Percentiles rank a stretch among this genome's conserved stretches.
Conservation (phyloP, 2,329 filamentous ascomycete genomes). For the Epichloe sibirici region DNA sequence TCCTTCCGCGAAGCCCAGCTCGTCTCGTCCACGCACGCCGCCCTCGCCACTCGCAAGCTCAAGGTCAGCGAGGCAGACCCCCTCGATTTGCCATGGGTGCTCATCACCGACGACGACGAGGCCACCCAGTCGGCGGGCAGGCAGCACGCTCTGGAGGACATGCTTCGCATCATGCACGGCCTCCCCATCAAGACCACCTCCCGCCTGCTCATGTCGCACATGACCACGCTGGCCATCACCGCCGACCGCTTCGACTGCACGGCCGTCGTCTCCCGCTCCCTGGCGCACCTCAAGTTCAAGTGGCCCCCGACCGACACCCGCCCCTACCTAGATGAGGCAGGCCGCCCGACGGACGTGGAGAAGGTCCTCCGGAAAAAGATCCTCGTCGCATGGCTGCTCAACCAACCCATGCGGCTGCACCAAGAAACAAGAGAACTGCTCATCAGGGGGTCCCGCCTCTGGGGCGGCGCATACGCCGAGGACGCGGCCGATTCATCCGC, state of each 20-base stretch:
- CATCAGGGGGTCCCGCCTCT: constrained; percentile 48
- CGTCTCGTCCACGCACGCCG: constrained; percentile 38
- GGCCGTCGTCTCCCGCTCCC: constrained; percentile 38
- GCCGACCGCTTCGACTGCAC: constrained; percentile 64
- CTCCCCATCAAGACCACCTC: constrained; percentile 25
- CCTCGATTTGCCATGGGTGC: constrained; percentile 47
- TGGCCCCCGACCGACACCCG: constrained; percentile 37
- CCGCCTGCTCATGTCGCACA: constrained; percentile 42
- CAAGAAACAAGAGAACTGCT: constrained; percentile 54
- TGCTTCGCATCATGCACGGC: constrained; percentile 54
- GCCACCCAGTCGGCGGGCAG: constrained; percentile 49
- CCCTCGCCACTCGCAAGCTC: constrained; percentile 34
- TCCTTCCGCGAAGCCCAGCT: constrained; percentile 50
- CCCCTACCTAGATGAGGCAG: constrained; percentile 23
- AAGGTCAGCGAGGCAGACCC: constrained; percentile 35
- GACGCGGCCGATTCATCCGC: constrained; percentile 19
- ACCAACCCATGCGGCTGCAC: constrained; percentile 47
- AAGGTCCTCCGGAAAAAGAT: constrained; percentile 59
- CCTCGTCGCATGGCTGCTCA: constrained; percentile 51
- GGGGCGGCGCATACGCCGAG: constrained; percentile 32
- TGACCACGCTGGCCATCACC: constrained; percentile 56
- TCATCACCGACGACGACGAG: constrained; percentile 56
- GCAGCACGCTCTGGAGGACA: constrained; percentile 52
- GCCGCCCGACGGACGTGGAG: constrained; percentile 37
- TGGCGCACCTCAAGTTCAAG: constrained; percentile 38